Evolutionary conservation across 495 filamentous ascomycete genomes (phyloP).

Genomic region (Talaromyces liani): DNA sequence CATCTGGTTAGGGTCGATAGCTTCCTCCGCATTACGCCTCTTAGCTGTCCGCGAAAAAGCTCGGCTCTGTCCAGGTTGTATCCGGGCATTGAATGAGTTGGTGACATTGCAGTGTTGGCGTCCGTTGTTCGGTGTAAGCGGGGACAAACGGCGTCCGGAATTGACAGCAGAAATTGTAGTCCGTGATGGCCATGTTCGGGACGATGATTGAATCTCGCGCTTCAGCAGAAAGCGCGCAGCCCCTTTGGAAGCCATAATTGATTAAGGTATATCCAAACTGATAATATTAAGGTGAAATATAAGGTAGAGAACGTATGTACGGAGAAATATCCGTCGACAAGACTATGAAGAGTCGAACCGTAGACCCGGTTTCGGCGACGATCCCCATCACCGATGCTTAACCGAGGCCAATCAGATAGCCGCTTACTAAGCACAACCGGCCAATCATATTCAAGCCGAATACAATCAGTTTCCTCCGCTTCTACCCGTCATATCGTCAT

Average conservation of each 20-base stretch:
- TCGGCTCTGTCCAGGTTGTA: conserved; percentile 22
- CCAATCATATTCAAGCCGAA: neutral
- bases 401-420: conserved; percentile 2
- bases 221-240: conserved; percentile 37
- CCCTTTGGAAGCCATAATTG: conserved; percentile 33
- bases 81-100: conserved; percentile 15
- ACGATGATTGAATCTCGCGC: conserved; percentile 29
- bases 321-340: neutral
- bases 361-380: neutral
- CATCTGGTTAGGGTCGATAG: conserved; percentile 64
- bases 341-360: neutral
- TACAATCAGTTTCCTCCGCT: neutral
- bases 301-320: neutral
- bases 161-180: conserved; percentile 19
- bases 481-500: neutral
- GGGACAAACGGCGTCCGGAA: conserved; percentile 16
- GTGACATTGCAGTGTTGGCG: conserved; percentile 16
- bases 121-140: conserved; percentile 16
- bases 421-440: neutral
- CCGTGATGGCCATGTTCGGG: conserved; percentile 20
- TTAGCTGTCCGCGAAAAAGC: conserved; percentile 43
- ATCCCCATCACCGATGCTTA: neutral
- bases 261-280: neutral
- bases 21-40: conserved; percentile 42
- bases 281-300: neutral